phyloP scores from a whole-genome alignment of 805 yeast species.

The Scheffersomyces spartinae region DNA sequence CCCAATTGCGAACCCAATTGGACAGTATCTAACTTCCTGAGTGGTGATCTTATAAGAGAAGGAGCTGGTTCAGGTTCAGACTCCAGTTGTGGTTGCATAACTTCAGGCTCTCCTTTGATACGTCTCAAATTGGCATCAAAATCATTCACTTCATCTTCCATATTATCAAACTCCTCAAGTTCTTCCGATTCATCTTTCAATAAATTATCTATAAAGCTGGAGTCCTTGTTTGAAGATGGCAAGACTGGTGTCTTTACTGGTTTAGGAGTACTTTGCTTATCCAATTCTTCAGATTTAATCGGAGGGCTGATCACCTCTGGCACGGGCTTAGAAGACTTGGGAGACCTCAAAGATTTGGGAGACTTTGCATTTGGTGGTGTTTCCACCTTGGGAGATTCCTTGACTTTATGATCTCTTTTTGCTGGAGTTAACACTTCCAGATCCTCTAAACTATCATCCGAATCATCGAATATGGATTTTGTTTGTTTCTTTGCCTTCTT shows the following conservation, averaged over 20 bases:
- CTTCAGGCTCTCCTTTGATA: constrained; percentile 5
- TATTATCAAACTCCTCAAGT: no score
- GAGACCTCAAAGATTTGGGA: no score
- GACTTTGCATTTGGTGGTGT: no score
- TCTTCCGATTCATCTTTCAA: no score
- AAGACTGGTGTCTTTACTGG: background rate
- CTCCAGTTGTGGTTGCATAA: background rate
- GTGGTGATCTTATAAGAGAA: no score
- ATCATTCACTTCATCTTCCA: constrained; percentile 13
- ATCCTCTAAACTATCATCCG: constrained; percentile 1
- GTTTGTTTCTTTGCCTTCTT: constrained; percentile 6
- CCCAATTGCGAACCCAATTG: background rate
- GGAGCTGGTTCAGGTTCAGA: background rate
- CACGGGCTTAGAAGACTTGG: no score
- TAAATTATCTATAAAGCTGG: no score
- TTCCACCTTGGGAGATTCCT: no score
- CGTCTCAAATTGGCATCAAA: constrained; percentile 12
- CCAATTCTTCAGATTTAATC: no score
- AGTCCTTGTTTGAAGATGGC: no score
- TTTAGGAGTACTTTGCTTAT: constrained; percentile 1
- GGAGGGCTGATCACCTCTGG: no score
- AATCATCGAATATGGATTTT: constrained; percentile 2
- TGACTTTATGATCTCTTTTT: background rate
- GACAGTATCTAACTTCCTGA: no score
- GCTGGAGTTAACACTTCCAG: background rate